These are phyloP conservation scores for Beauveria sp. DNA, from an alignment of 2,329 filamentous ascomycete genomes.

Conservation along the genomic window DNA sequence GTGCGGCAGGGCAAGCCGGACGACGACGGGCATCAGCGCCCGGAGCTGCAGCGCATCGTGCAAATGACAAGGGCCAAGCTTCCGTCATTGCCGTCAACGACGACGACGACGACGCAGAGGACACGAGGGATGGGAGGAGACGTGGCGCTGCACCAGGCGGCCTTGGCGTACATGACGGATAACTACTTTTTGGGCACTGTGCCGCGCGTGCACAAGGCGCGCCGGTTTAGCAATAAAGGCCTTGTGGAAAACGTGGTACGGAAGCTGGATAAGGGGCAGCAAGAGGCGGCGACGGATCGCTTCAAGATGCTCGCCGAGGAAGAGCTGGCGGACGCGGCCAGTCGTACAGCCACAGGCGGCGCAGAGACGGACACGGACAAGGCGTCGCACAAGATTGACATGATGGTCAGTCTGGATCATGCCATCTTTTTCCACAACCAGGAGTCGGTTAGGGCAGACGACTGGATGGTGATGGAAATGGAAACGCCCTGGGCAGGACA, in stretches of 20 bases:
- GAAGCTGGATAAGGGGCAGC: background rate
- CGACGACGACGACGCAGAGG: too few relatives aligned
- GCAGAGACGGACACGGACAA: background rate
- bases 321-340: background rate
- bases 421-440: slow-evolving; percentile 10
- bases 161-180: slow-evolving; percentile 10
- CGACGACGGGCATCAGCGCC: background rate
- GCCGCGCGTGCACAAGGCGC: slow-evolving; percentile 7
- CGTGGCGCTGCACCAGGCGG: background rate
- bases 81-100: background rate
- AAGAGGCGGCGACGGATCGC: background rate
- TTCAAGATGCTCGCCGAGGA: background rate
- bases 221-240: background rate
- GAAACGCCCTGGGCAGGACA: slow-evolving; percentile 10
- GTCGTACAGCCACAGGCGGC: background rate
- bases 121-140: background rate
- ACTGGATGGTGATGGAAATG: slow-evolving; percentile 12
- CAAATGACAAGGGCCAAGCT: slow-evolving; percentile 3
- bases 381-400: background rate
- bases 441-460: background rate
- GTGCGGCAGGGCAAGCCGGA: background rate
- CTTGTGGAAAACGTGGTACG: background rate
- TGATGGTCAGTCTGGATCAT: slow-evolving; percentile 11
- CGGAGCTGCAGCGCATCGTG: slow-evolving; percentile 4
- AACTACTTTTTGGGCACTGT: slow-evolving; percentile 11